phyloP scores from a whole-genome alignment of 2,329 filamentous ascomycete genomes.

The Aspergillus sp. region DNA sequence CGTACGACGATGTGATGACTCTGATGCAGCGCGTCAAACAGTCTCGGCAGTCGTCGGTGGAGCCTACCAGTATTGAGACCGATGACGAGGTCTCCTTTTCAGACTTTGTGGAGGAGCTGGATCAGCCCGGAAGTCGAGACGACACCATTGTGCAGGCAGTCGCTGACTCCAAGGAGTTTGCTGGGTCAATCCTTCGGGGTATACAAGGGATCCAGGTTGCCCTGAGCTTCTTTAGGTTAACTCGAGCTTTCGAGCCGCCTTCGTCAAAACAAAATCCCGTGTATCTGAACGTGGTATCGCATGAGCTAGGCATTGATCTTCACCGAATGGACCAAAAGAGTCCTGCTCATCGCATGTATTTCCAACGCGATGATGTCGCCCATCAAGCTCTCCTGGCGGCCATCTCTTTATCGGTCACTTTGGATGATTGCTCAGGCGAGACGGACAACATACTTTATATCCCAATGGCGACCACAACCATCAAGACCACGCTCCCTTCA shows the following conservation, averaged over 20 bases:
- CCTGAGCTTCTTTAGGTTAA: slow-evolving; percentile 84
- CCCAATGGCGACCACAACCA: slow-evolving; percentile 93
- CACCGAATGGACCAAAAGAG: slow-evolving; percentile 89
- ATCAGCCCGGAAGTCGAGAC: slow-evolving; percentile 65
- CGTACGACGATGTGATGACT: slow-evolving; percentile 78
- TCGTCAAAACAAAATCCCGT: slow-evolving; percentile 70
- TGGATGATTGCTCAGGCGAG: slow-evolving; percentile 85
- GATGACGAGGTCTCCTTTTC: slow-evolving; percentile 65
- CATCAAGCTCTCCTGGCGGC: slow-evolving; percentile 92
- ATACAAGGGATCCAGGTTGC: slow-evolving; percentile 97
- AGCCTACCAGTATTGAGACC: slow-evolving; percentile 44
- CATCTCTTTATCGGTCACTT: slow-evolving; percentile 84
- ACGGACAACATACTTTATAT: slow-evolving; percentile 88
- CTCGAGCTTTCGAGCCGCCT: slow-evolving; percentile 72
- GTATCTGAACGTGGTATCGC: slow-evolving; percentile 85
- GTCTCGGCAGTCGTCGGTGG: slow-evolving; percentile 37
- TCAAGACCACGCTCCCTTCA: slow-evolving; percentile 90
- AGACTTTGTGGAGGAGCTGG: slow-evolving; percentile 73
- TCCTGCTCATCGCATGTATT: slow-evolving; percentile 97
- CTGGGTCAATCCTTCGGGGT: slow-evolving; percentile 83
- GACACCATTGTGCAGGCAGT: slow-evolving; percentile 77
- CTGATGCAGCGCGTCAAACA: slow-evolving; percentile 36
- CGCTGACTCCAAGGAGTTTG: slow-evolving; percentile 89
- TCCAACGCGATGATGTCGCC: slow-evolving; percentile 85
- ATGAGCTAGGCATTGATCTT: slow-evolving; percentile 91